Base-by-base conservation (phyloP, 768 basidiomycete genomes). In the Phanerochaete sordida region DNA sequence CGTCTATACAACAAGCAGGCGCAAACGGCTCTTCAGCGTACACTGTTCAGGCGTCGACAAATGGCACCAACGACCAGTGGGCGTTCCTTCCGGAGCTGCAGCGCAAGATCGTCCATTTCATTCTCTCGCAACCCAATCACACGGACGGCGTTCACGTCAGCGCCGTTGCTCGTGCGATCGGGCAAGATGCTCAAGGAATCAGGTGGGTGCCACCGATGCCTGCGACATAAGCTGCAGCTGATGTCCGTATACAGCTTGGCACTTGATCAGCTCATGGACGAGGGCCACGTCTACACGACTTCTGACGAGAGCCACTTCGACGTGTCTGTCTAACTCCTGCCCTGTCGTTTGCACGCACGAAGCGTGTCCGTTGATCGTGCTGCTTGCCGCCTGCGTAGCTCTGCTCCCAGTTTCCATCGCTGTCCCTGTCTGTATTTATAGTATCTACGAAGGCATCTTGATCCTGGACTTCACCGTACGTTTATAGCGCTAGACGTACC, bases 301-400 rank as follows among this genome's bases (percentile, higher is more conserved):
- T 82, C 86, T 43, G 88, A 94, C 66, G 92, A 94, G 62, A 88
- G 82, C n/a, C 91, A 92, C 66, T 89, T 85, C 72, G 75, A 79
- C 35, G 69, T 89, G 47, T 83, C 84, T 9, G 54, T 63, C 27
- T 74, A 62, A 35, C 2, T 2, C 24, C 27, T n/a, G n/a, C n/a
- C n/a, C 26, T 35, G 9, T 6, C n/a, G 11, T 23, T 26, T 47
- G 46, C 11, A 19, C n/a, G 11, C 21, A 16, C 23, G 2, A 11
- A 23, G 4, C 46, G 6, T 26, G 13, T 49, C 48, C 26, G 15
- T 49, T 13, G 24, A 6, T 26, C 48, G 2, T 49, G 12, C 5
- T 43, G 16, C 21, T 52, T 35, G 30, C 51, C 35, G 21, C 35
- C 33, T n/a, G 19, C 50, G 31, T 51, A 51, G n/a, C 47, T 24